A percentile compares a stretch with the other conserved stretches of the same genome.
These are phyloP conservation scores for Beta corolliflora DNA, from an alignment of 179 eudicot species.

Conservation along the genomic window DNA sequence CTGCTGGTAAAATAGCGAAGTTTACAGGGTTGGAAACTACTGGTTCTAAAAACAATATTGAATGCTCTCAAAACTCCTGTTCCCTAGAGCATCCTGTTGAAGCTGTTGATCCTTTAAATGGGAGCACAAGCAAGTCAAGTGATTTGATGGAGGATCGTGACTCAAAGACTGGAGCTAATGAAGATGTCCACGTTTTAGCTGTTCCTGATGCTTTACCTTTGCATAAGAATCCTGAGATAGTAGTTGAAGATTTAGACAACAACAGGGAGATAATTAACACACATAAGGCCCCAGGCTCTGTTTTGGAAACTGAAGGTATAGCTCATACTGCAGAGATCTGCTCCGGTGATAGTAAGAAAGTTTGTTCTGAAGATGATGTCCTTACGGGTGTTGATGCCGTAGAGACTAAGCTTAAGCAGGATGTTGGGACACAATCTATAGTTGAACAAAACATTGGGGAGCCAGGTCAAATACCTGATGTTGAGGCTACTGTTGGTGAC, in stretches of 20 bases:
- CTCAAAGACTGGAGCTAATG: conserved; percentile 12
- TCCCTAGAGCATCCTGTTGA: conserved; percentile 12
- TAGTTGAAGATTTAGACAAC: conserved; percentile 33
- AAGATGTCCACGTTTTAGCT: conserved; percentile 20
- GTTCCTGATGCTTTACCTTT: conserved; percentile 32
- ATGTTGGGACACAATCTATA: conserved; percentile 13
- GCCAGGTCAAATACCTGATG: conserved; percentile 21
- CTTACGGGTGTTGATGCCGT: neutral
- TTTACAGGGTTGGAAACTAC: conserved; percentile 10
- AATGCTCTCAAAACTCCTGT: conserved; percentile 19
- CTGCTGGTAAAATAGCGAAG: conserved; percentile 23
- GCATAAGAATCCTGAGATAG: conserved; percentile 26
- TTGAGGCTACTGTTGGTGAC: conserved; percentile 20
- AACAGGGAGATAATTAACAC: conserved; percentile 6
- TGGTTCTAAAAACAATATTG: conserved; percentile 25
- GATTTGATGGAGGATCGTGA: conserved; percentile 19
- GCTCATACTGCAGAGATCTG: conserved; percentile 13
- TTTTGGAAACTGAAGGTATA: conserved; percentile 16
- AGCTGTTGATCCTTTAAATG: conserved; percentile 19
- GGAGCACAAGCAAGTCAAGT: conserved; percentile 14
- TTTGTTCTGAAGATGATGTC: conserved; percentile 16
- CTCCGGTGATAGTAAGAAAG: conserved; percentile 13
- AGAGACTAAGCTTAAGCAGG: conserved; percentile 25
- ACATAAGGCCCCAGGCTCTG: conserved; percentile 25
- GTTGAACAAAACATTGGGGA: conserved; percentile 14